Evolutionary conservation across 306 rosid species (phyloP).

Genomic region (Oemleria cerasiformis): DNA sequence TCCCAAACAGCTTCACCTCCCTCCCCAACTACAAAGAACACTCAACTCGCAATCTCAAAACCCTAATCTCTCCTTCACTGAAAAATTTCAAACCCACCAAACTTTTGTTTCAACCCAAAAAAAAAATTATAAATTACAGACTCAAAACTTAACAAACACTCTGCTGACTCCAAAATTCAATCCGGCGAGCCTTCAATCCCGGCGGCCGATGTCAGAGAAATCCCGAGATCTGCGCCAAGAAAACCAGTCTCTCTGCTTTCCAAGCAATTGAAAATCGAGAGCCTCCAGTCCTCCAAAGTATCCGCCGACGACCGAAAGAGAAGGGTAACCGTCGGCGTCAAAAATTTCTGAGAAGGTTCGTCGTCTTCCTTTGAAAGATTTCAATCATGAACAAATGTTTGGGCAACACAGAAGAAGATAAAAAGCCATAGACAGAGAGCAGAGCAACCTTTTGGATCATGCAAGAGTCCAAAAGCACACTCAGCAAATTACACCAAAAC

Average conservation of each 20-base stretch:
- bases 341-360: constrained; percentile 7
- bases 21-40: background rate
- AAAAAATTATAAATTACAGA: background rate
- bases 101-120: background rate
- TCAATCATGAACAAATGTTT: constrained; percentile 20
- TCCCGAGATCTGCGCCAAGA: constrained; percentile 9
- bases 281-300: background rate
- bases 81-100: constrained; percentile 10
- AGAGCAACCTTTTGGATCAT: constrained; percentile 37
- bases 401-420: constrained; percentile 42
- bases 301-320: background rate
- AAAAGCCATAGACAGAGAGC: constrained; percentile 23
- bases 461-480: constrained; percentile 46
- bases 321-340: background rate
- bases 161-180: constrained; percentile 2
- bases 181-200: background rate
- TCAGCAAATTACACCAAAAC: constrained; percentile 27
- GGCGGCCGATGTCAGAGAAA: background rate
- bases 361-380: constrained; percentile 29
- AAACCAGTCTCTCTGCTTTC: background rate
- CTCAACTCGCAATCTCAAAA: background rate
- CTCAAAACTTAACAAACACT: constrained; percentile 7
- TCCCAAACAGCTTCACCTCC: background rate
- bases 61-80: constrained; percentile 1
- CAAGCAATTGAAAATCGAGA: background rate